Conservation (phyloP, 441 rosid species). For the Populus hybrid region DNA sequence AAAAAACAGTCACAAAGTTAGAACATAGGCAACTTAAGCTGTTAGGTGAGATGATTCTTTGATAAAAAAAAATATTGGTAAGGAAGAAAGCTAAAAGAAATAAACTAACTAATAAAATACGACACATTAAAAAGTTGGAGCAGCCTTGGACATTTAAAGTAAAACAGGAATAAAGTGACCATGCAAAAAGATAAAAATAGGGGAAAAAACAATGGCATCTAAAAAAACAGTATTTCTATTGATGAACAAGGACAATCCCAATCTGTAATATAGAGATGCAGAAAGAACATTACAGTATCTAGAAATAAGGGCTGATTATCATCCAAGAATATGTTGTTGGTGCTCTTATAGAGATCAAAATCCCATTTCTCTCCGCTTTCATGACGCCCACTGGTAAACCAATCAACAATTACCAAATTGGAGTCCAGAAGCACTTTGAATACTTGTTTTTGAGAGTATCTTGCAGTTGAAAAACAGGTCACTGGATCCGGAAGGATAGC, state of each 20-base stretch:
- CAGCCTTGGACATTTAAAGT: not conserved
- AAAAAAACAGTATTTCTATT: not conserved
- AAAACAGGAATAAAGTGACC: not conserved
- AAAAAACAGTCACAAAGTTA: not conserved
- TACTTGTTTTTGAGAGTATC: slow-evolving; percentile 83
- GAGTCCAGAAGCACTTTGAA: slow-evolving; percentile 66
- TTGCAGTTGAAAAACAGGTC: slow-evolving; percentile 87
- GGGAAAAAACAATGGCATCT: not conserved
- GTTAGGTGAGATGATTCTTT: not conserved
- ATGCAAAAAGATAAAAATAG: not conserved
- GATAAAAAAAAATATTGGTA: not conserved
- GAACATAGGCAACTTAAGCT: not conserved
- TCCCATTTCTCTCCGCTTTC: slow-evolving; percentile 95
- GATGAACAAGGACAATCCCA: not conserved
- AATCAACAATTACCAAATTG: slow-evolving; percentile 76
- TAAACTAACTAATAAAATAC: not conserved
- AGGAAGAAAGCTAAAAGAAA: not conserved
- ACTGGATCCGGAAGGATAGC: slow-evolving; percentile 90
- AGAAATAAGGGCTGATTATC: slow-evolving; percentile 70
- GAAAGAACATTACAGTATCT: slow-evolving; percentile 52
- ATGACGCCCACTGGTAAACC: slow-evolving; percentile 96
- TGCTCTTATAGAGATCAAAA: slow-evolving; percentile 77
- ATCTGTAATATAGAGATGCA: not conserved
- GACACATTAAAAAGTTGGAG: not conserved
- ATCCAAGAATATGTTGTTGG: slow-evolving; percentile 64